A percentile compares a stretch with the other conserved stretches of the same genome.
These are phyloP conservation scores for Camelina neglecta DNA, from an alignment of 345 rosid genomes.

Conservation along the genomic window DNA sequence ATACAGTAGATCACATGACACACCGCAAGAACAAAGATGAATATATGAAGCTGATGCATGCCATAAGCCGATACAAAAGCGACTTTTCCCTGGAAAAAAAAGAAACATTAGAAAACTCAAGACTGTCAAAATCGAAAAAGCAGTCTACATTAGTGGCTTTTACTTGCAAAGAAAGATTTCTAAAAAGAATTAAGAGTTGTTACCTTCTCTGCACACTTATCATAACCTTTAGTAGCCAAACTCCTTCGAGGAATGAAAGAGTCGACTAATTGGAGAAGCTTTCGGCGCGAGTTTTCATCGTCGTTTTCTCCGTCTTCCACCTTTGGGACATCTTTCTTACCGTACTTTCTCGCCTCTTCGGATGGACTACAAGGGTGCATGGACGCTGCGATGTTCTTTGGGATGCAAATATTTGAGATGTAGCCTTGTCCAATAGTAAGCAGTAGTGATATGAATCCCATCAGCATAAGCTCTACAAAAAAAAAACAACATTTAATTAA, in stretches of 20 bases:
- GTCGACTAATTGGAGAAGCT: conserved; percentile 49
- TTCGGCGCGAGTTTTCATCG: conserved; percentile 51
- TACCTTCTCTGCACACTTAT: conserved; percentile 62
- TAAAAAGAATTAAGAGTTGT: neutral
- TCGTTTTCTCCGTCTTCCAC: neutral
- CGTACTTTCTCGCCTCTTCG: neutral
- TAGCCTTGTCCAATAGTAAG: conserved; percentile 62
- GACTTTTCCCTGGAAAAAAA: conserved; percentile 66
- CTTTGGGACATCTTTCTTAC: neutral
- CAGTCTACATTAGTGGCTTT: neutral
- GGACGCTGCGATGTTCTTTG: conserved; percentile 50
- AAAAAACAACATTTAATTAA: neutral
- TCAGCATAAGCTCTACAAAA: conserved; percentile 75
- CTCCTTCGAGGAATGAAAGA: conserved; percentile 53
- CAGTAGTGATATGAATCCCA: conserved; percentile 86
- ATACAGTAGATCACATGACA: conserved; percentile 81
- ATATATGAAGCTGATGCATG: conserved; percentile 87
- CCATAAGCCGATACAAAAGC: conserved; percentile 84
- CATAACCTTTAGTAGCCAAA: conserved; percentile 52
- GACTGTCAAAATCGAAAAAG: neutral
- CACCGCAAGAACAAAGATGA: conserved; percentile 85
- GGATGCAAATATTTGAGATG: conserved; percentile 67
- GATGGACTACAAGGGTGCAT: conserved; percentile 76
- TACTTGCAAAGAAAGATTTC: neutral
- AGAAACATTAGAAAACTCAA: neutral